Evolutionary conservation across 371 early-diverging fungal genomes (phyloP), one percentile per base, ranked within the genome.

Genomic region (Mortierella sp.): DNA sequence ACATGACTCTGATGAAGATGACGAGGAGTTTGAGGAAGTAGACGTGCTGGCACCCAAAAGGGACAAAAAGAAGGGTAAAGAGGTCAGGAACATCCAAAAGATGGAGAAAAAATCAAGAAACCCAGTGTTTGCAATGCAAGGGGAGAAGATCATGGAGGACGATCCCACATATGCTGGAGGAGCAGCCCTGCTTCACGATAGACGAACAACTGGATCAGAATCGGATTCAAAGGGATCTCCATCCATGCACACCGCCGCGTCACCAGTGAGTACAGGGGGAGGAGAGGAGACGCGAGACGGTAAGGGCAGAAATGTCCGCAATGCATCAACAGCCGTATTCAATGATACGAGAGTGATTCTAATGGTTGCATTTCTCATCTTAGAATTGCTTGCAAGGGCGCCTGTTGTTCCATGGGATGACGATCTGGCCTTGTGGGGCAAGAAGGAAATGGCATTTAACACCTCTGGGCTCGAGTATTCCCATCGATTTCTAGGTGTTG

Each of bases 351-450:
- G n/a, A n/a, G n/a, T n/a, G n/a, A n/a, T n/a, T n/a, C n/a, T n/a
- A n/a, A n/a, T n/a, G n/a, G n/a, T n/a, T n/a, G n/a, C n/a, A n/a
- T n/a, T n/a, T n/a, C n/a, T n/a, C n/a, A n/a, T n/a, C 24, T 7
- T 46, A 74, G 76, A 64, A 16, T 52, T 74, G 1, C 24, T 74
- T 54, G 64, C 76, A 8, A 59, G 76, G 21, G 92, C 92, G 18
- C 92, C 92, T 0, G 82, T 91, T 0, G 82, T 91, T 9, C 85
- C 86, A 34, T 91, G 88, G 83, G 92, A 86, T 3, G 84, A 87
- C 0, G 92, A 90, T 64, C 66, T 92, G 28, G 84, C 85, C n/a
- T 86, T 90, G 49, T 92, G 92, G 92, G 89, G 87, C 53, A 82
- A 86, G 57, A 80, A 76, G 6, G 74, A 81, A n/a, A 84, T 90